Evolutionary conservation across 192 early-diverging fungal species (phyloP).

Genomic region (Chytriomyces sp.): DNA sequence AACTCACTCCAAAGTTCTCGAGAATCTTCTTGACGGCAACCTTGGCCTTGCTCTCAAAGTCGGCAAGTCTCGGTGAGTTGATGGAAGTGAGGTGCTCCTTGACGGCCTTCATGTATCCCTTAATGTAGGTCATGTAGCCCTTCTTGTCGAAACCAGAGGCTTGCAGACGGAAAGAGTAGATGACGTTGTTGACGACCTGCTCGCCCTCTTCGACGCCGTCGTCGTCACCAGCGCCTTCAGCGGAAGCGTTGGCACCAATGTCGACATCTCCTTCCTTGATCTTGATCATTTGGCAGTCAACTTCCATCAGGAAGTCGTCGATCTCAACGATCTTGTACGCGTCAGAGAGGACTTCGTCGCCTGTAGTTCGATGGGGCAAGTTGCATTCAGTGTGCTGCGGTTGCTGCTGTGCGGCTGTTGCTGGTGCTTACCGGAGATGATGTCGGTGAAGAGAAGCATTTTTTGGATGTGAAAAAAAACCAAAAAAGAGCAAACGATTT

Average conservation of each 20-base stretch:
- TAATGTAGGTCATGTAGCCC: slow-evolving; percentile 86
- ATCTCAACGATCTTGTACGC: slow-evolving; percentile 74
- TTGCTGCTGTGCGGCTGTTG: neutral
- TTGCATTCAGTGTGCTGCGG: neutral
- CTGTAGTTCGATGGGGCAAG: slow-evolving; percentile 44
- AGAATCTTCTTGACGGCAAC: slow-evolving; percentile 80
- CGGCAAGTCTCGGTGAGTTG: slow-evolving; percentile 64
- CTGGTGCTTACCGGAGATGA: slow-evolving; percentile 47
- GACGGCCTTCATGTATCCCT: slow-evolving; percentile 91
- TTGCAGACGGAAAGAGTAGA: slow-evolving; percentile 78
- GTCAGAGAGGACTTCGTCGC: slow-evolving; percentile 91
- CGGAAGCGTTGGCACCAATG: slow-evolving; percentile 92
- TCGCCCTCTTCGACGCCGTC: slow-evolving; percentile 68
- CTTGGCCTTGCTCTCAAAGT: slow-evolving; percentile 69
- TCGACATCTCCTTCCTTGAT: slow-evolving; percentile 76
- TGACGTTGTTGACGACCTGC: slow-evolving; percentile 81
- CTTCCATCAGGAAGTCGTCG: slow-evolving; percentile 72
- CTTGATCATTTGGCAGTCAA: slow-evolving; percentile 78
- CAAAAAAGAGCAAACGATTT: slow-evolving; percentile 23
- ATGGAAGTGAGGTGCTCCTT: slow-evolving; percentile 63
- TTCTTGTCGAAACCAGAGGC: slow-evolving; percentile 88
- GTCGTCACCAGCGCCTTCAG: slow-evolving; percentile 66
- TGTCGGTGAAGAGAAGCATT: slow-evolving; percentile 52
- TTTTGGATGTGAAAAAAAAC: slow-evolving; percentile 12
- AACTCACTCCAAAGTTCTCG: slow-evolving; percentile 67